These are phyloP conservation scores for Helianthus annuus DNA, from an alignment of 129 eudicot genomes.

Conservation along the genomic window HanXRQr2.0-SUNRISE NC_035439.2:114952641-114953140, in stretches of 20 bases:
- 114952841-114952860: conserved; percentile 18
- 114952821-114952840: conserved; percentile 31
- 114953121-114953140: no score
- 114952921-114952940: no score
- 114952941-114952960: no score
- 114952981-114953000: neutral
- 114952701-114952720: conserved; percentile 73
- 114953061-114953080: no score
- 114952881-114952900: no score
- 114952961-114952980: no score
- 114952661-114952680: conserved; percentile 83
- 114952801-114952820: conserved; percentile 72
- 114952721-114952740: conserved; percentile 86
- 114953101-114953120: no score
- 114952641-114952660: conserved; percentile 98
- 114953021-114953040: neutral
- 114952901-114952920: no score
- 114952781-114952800: conserved; percentile 88
- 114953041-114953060: no score
- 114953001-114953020: neutral
- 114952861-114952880: no score
- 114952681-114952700: conserved; percentile 60
- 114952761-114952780: conserved; percentile 91
- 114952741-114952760: conserved; percentile 45
- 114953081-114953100: no score